A percentile compares a stretch with the other conserved stretches of the same genome.
Evolutionary conservation across 2,329 filamentous ascomycete species (phyloP).

Genomic region (Ophiostoma piceae): DNA sequence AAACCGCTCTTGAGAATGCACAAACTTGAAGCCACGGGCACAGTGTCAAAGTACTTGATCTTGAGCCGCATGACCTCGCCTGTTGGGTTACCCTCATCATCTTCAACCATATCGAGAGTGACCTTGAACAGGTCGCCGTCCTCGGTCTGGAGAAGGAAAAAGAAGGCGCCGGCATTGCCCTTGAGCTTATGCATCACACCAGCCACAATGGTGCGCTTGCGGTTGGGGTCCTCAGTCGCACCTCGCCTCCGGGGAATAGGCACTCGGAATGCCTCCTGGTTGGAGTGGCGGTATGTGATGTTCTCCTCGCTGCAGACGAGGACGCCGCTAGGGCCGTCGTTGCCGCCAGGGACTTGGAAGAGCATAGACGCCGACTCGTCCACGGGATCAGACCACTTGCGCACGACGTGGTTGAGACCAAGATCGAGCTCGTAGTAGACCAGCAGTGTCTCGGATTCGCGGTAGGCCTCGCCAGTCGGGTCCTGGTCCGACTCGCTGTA

Average conservation of each 20-base stretch:
- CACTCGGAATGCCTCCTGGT: conserved; percentile 82
- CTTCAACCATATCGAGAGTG: conserved; percentile 83
- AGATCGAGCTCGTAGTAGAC: conserved; percentile 98
- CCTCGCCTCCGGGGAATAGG: conserved; percentile 83
- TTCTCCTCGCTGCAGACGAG: conserved; percentile 91
- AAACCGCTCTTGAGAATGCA: conserved; percentile 95
- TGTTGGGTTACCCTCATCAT: conserved; percentile 69
- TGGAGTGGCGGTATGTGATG: conserved; percentile 95
- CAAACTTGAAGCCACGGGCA: conserved; percentile 79
- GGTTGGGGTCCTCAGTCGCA: conserved; percentile 82
- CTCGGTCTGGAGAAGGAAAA: conserved; percentile 91
- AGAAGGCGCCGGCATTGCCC: conserved; percentile 76
- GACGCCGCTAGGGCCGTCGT: conserved; percentile 89
- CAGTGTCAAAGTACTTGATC: conserved; percentile 97
- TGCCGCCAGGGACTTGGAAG: conserved; percentile 91
- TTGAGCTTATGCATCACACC: conserved; percentile 98
- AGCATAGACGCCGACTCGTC: conserved; percentile 83
- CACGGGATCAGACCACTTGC: conserved; percentile 92
- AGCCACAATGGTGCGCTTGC: conserved; percentile 79
- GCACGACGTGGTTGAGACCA: conserved; percentile 92
- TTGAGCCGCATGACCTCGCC: conserved; percentile 78
- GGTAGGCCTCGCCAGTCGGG: conserved; percentile 72
- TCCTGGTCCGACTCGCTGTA: conserved; percentile 91
- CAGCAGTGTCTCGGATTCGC: conserved; percentile 79
- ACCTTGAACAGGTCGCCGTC: conserved; percentile 99